Evolutionary conservation across 2,329 filamentous ascomycete species (phyloP), one percentile per base, ranked within the genome.

Genomic region (Cytospora schulzeri): DNA sequence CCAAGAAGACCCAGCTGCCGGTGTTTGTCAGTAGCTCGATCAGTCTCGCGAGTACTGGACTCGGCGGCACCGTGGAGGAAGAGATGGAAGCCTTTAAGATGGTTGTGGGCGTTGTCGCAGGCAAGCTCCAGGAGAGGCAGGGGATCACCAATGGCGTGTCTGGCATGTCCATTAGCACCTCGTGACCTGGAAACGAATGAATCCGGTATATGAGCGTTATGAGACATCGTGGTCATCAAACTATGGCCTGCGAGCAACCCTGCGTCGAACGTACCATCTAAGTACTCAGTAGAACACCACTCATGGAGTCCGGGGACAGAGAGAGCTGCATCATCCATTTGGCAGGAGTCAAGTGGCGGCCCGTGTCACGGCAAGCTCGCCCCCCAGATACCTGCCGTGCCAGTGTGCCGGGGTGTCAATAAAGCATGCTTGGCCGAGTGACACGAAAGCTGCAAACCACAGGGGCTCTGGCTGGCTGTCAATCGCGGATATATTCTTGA

Each of bases 11-110:
- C 31, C 80, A 83, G 35, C 85, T 88, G 67, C 93, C 93, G 0
- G 88, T 91, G n/a, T 98, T 97, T 75, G 91, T 98, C 22, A 91
- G 91, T 26, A 96, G 91, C 73, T 97, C 93, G 38, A 87, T 96
- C 71, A 92, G 89, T 69, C 87, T 97, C 68, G 85, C 85, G 17
- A 87, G 83, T 71, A 84, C 88, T 7, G 90, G 89, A 2, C 85
- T 93, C 71, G 92, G 92, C 12, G 90, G 92, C 24, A 91, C 88
- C 0, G 87, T 94, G 8, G 93, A 97, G 73, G 95, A 98, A 80
- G 94, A 98, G 79, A 93, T 97, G 88, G 92, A 94, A 73, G 92
- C 90, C 0, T 89, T 97, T 71, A 87, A 85, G 71, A 85, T 84
- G 68, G 87, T 96, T 50, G 87, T 93, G 35, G 85, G 90, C 65